Evolutionary conservation across 768 basidiomycete species (phyloP), one percentile per base, ranked within the genome.

Genomic region (Erythrobasidium yunnanense): DNA sequence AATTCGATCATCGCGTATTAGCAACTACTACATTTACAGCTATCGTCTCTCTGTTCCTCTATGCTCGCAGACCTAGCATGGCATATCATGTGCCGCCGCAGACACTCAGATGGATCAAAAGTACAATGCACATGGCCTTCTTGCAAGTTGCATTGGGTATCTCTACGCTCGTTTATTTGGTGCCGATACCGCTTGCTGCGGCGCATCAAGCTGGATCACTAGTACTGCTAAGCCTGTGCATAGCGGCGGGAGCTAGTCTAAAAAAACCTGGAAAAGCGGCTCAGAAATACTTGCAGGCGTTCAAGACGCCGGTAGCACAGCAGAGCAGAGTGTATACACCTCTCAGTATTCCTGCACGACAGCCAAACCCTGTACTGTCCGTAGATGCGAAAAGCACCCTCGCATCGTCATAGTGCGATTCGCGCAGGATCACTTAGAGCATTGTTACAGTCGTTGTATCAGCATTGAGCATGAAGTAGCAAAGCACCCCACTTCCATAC

Each of bases 161-260:
- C 68, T 80, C 86, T 25, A 99, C 95, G 0, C 78, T 97, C 23
- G 75, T 96, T 13, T 93, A 93, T 76, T 82, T 96, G 35, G 95
- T 97, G 1, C 95, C 95, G 0, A 82, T 90, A 0, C 88, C 88
- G 1, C 78, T 97, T 1, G 95, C 95, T 6, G 90, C 93, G 13
- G 81, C 85, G 32, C 95, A 99, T 75, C 95, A 99, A 76, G 93
- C 90, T 0, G 95, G 93, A 4, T 93, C 90, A 72, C 87, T 97
- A 5, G 81, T 86, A 38, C 79, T 99, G 5, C 78, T 99, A 51
- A 91, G 87, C 22, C 82, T 87, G 3, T 83, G 90, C 81, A 75
- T 90, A 1, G 89, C 89, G 55, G 74, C 92, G 2, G 77, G 87
- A 4, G 80, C 87, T 18, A 80, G 84, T 0, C 76, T 96, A 62